A percentile compares a stretch with the other conserved stretches of the same genome.
phyloP scores from a whole-genome alignment of 1,284 basidiomycete genomes.

The Agaricales sp. region DNA sequence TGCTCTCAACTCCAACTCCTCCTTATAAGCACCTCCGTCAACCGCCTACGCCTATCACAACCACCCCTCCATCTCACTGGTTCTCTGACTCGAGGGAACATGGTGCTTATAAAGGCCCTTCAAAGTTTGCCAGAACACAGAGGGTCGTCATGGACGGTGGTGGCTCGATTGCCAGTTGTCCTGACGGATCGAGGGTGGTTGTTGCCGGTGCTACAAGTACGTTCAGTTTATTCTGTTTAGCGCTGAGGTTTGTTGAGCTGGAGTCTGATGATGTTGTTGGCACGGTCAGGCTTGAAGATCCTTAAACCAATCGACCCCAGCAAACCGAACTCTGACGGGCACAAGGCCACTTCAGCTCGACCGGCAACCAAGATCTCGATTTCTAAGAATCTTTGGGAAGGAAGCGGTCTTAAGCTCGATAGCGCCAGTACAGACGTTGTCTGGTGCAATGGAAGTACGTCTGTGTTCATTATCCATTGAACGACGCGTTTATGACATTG shows the following conservation, averaged over 20 bases:
- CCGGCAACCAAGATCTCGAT: constrained; percentile 55
- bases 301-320: constrained; percentile 37
- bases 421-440: constrained; percentile 70
- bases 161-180: constrained; percentile 53
- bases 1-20: neutral
- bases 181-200: constrained; percentile 54
- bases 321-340: constrained; percentile 28
- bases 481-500: constrained; percentile 3
- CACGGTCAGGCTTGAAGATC: too few relatives aligned
- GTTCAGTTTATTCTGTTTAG: constrained; percentile 18
- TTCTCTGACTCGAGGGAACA: neutral
- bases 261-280: too few relatives aligned
- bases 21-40: neutral
- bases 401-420: constrained; percentile 64
- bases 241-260: too few relatives aligned
- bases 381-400: constrained; percentile 64
- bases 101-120: neutral
- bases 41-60: too few relatives aligned
- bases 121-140: neutral
- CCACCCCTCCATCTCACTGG: neutral
- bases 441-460: constrained; percentile 72
- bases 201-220: constrained; percentile 68
- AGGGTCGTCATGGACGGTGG: constrained; percentile 30
- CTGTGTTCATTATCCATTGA: constrained; percentile 2
- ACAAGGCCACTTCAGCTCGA: constrained; percentile 41